Conservation (phyloP, 2,329 filamentous ascomycete species). For the Colletotrichum sp. region DNA sequence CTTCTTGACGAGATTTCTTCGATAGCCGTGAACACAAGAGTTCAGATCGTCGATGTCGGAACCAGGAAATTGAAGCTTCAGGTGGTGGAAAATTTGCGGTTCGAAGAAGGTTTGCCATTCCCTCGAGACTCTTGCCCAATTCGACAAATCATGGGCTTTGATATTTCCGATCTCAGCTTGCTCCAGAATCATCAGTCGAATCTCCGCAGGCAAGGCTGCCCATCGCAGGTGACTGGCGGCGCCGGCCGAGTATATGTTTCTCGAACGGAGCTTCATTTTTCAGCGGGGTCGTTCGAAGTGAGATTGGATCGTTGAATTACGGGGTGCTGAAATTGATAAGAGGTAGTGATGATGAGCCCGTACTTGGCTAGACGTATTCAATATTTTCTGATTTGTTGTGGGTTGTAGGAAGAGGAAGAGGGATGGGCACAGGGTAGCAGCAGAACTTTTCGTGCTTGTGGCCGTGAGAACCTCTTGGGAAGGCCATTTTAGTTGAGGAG, state of each 20-base stretch:
- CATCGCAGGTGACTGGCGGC: background rate
- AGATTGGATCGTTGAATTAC: background rate
- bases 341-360: background rate
- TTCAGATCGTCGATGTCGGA: background rate
- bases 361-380: background rate
- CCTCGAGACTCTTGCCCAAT: background rate
- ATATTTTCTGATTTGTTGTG: background rate
- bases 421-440: background rate
- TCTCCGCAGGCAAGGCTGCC: background rate
- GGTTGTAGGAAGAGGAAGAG: background rate
- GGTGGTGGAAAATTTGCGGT: background rate
- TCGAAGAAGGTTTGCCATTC: slow-evolving; percentile 1
- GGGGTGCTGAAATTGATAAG: background rate
- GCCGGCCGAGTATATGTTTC: background rate
- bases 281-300: background rate
- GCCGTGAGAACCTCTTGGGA: background rate
- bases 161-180: background rate
- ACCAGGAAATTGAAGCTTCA: background rate
- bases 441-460: background rate
- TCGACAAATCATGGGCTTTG: background rate
- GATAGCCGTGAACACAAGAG: background rate
- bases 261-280: background rate
- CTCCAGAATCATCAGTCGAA: background rate
- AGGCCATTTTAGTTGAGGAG: background rate
- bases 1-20: background rate